Percentiles rank a stretch among this genome's conserved stretches.
Evolutionary conservation across 768 basidiomycete species (phyloP).

Genomic region (Lanmaoa rubissima): DNA sequence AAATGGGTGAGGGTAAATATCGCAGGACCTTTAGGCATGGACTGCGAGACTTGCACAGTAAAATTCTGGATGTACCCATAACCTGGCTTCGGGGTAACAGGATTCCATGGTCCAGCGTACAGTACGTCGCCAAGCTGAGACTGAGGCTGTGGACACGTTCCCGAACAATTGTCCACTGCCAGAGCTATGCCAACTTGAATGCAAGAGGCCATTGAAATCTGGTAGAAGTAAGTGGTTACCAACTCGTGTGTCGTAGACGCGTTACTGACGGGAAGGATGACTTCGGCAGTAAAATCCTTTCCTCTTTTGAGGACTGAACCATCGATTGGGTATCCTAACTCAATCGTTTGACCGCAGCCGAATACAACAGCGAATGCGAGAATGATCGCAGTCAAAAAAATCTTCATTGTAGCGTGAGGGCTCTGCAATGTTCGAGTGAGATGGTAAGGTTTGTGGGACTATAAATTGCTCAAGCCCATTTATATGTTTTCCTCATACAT

Average conservation of each 20-base stretch:
- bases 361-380: neutral
- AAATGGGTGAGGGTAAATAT: neutral
- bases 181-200: slow-evolving; percentile 16
- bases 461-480: neutral
- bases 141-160: neutral
- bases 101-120: neutral
- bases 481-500: neutral
- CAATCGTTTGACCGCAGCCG: neutral
- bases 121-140: slow-evolving; percentile 7
- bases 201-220: slow-evolving; percentile 2
- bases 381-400: neutral
- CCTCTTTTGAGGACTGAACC: neutral
- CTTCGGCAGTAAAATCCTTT: neutral
- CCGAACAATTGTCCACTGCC: neutral
- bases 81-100: neutral
- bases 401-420: neutral
- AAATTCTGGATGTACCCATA: neutral
- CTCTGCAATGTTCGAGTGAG: neutral
- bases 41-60: neutral
- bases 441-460: neutral
- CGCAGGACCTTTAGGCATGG: neutral
- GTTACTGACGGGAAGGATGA: slow-evolving; percentile 1
- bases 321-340: neutral
- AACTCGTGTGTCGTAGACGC: neutral
- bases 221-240: neutral